Conservation (phyloP, 2,329 filamentous ascomycete species). For the Cladosporium austrohemisphaericum region DNA sequence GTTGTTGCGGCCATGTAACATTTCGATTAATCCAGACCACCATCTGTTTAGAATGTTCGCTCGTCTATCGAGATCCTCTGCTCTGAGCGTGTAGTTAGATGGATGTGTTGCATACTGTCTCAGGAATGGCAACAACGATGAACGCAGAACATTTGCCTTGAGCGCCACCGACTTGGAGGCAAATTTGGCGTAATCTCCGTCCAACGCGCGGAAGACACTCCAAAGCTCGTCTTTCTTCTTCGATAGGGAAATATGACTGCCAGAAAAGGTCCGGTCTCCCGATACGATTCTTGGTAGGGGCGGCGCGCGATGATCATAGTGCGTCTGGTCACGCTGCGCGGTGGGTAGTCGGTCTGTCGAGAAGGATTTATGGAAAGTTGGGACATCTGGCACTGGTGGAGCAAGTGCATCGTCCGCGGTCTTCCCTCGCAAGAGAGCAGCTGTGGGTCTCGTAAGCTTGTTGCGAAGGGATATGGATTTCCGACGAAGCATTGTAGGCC, state of each 20-base stretch:
- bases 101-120: constrained; percentile 64
- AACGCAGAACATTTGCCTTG: constrained; percentile 72
- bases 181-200: constrained; percentile 70
- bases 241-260: constrained; percentile 21
- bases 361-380: constrained; percentile 46
- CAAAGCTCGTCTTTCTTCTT: constrained; percentile 67
- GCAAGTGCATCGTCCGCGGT: constrained; percentile 7
- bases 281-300: constrained; percentile 42
- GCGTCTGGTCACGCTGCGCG: constrained; percentile 33
- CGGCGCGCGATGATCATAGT: constrained; percentile 36
- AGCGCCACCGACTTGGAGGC: constrained; percentile 67
- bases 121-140: constrained; percentile 71
- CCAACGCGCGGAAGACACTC: constrained; percentile 63
- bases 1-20: constrained; percentile 71
- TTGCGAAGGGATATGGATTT: constrained; percentile 13
- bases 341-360: constrained; percentile 45
- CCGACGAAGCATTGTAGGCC: constrained; percentile 6
- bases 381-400: constrained; percentile 33
- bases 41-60: constrained; percentile 80
- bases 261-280: constrained; percentile 28
- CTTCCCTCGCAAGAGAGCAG: constrained; percentile 8
- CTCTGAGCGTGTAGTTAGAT: constrained; percentile 62
- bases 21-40: constrained; percentile 80
- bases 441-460: constrained; percentile 11
- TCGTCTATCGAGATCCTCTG: constrained; percentile 79